A percentile compares a stretch with the other conserved stretches of the same genome.
Conservation (phyloP, 2,329 filamentous ascomycete species). For the Pyrenophora teres region DNA sequence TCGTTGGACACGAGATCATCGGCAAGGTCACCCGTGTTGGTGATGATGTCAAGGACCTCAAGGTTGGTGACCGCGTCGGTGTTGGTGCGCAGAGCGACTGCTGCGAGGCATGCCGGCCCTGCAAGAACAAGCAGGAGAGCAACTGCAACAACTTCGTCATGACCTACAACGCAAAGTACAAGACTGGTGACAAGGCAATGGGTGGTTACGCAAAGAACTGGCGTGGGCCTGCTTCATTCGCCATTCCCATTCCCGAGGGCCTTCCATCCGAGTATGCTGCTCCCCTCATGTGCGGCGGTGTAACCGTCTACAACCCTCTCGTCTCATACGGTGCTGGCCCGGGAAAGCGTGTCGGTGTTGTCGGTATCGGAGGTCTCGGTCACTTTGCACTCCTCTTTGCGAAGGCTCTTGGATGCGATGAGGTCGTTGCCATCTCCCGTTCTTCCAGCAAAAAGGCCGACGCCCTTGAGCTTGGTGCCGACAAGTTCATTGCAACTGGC, state of each 20-base stretch:
- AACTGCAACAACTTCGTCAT: conserved; percentile 53
- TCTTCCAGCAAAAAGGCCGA: conserved; percentile 65
- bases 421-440: conserved; percentile 68
- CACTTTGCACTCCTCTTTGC: conserved; percentile 75
- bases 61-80: conserved; percentile 64
- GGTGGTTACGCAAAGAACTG: conserved; percentile 69
- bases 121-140: conserved; percentile 51
- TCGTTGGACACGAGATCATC: conserved; percentile 51
- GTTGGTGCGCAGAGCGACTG: conserved; percentile 56
- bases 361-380: conserved; percentile 74
- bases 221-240: conserved; percentile 74
- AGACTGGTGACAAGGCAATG: conserved; percentile 64
- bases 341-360: conserved; percentile 76
- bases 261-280: conserved; percentile 65
- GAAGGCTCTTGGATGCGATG: conserved; percentile 70
- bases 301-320: conserved; percentile 78
- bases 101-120: conserved; percentile 55
- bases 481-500: conserved; percentile 65
- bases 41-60: conserved; percentile 55
- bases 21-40: conserved; percentile 47
- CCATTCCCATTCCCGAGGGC: conserved; percentile 75
- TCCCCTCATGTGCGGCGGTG: conserved; percentile 81
- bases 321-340: conserved; percentile 75
- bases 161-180: conserved; percentile 56
- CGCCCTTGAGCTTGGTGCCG: conserved; percentile 63